Percentiles rank a stretch among this genome's conserved stretches.
Evolutionary conservation across 2,329 filamentous ascomycete species (phyloP).

Genomic region (Rutstroemia sp.): DNA sequence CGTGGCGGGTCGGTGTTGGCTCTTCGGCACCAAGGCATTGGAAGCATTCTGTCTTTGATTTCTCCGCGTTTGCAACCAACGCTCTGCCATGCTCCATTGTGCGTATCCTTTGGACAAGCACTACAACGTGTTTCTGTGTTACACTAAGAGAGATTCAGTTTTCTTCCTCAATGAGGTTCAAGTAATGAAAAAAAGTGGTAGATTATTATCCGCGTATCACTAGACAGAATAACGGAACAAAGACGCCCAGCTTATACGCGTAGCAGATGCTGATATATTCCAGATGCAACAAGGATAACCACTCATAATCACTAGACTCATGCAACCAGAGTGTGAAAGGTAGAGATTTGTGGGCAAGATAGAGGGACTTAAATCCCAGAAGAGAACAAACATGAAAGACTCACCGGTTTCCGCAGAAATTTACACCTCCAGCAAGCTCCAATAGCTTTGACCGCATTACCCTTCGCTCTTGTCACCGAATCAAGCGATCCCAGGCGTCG

Average conservation of each 20-base stretch:
- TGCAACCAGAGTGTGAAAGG: neutral
- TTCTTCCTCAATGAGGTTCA: neutral
- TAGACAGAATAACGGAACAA: neutral
- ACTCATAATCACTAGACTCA: no score
- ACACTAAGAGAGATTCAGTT: neutral
- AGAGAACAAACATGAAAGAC: neutral
- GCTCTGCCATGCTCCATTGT: conserved; percentile 8
- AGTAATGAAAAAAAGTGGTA: neutral
- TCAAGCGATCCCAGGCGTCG: conserved; percentile 6
- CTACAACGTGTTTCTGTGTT: conserved; percentile 7
- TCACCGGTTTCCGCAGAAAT: conserved; percentile 13
- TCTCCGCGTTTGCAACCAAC: conserved; percentile 12
- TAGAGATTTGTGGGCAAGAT: neutral
- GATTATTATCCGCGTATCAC: neutral
- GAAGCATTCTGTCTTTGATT: conserved; percentile 9
- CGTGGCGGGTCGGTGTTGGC: neutral
- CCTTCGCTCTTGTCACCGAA: conserved; percentile 8
- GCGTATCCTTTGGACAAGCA: conserved; percentile 7
- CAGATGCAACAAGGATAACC: no score
- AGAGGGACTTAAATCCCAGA: neutral
- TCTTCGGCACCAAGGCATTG: conserved; percentile 3
- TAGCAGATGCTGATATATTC: no score
- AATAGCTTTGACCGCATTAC: conserved; percentile 12
- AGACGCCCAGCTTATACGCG: no score
- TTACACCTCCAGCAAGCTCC: conserved; percentile 16